Evolutionary conservation across 495 filamentous ascomycete species (phyloP).

Genomic region (Thozetella sp.): DNA sequence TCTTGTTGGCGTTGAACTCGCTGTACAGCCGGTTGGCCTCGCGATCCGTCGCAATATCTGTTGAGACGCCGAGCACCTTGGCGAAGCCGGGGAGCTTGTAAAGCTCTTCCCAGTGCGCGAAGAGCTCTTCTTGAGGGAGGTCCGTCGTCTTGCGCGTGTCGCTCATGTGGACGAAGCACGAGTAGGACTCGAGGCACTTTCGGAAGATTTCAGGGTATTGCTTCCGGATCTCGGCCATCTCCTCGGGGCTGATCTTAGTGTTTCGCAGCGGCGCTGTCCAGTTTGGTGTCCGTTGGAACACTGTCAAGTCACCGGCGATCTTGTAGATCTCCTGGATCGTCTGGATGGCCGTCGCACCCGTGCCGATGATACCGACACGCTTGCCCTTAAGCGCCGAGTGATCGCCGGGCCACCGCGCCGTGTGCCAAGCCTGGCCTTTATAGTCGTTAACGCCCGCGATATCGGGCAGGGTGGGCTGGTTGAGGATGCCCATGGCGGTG

Average conservation of each 20-base stretch:
- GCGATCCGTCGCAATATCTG: slow-evolving; percentile 47
- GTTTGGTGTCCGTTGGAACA: slow-evolving; percentile 54
- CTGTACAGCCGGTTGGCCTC: slow-evolving; percentile 47
- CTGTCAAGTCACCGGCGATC: slow-evolving; percentile 44
- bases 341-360: slow-evolving; percentile 55
- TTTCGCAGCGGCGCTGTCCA: slow-evolving; percentile 53
- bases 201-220: slow-evolving; percentile 48
- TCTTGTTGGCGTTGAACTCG: slow-evolving; percentile 43
- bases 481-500: slow-evolving; percentile 36
- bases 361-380: slow-evolving; percentile 50
- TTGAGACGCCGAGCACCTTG: slow-evolving; percentile 51
- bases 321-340: slow-evolving; percentile 45
- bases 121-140: slow-evolving; percentile 46
- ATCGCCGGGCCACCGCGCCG: slow-evolving; percentile 50
- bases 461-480: slow-evolving; percentile 43
- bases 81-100: slow-evolving; percentile 53
- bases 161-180: slow-evolving; percentile 48
- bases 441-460: slow-evolving; percentile 40
- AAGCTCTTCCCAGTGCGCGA: slow-evolving; percentile 43
- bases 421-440: slow-evolving; percentile 49
- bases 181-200: slow-evolving; percentile 44
- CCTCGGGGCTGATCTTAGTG: slow-evolving; percentile 30
- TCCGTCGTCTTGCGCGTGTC: slow-evolving; percentile 40
- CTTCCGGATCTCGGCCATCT: slow-evolving; percentile 39
- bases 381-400: slow-evolving; percentile 46